phyloP scores from a whole-genome alignment of 106 monocot species.

The Narthecium ossifragum region DNA sequence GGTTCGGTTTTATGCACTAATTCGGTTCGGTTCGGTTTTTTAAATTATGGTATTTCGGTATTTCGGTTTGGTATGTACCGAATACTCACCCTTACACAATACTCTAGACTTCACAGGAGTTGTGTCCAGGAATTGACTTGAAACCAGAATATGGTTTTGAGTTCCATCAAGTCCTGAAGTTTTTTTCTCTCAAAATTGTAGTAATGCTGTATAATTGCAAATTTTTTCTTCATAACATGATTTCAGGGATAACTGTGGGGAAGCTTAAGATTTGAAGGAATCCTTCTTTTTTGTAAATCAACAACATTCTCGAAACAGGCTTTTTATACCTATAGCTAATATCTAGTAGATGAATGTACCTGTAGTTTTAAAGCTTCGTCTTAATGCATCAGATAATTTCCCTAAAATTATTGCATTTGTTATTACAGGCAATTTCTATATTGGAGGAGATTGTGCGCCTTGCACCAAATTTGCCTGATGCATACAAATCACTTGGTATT shows the following conservation, averaged over 20 bases:
- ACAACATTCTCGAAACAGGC: background rate
- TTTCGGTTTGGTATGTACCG: no score
- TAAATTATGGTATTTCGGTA: no score
- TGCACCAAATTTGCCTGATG: slow-evolving; percentile 76
- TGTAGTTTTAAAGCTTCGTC: background rate
- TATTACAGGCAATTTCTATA: slow-evolving; percentile 70
- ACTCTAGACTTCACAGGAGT: no score
- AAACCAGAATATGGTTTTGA: no score
- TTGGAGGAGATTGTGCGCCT: slow-evolving; percentile 69
- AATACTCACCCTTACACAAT: no score
- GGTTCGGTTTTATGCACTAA: no score
- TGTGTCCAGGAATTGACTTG: no score
- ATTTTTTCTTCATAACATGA: no score
- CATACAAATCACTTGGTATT: slow-evolving; percentile 74
- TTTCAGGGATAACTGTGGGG: background rate
- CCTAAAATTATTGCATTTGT: slow-evolving; percentile 9
- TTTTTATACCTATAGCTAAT: background rate
- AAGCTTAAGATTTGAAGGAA: background rate
- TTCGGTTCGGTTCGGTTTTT: no score
- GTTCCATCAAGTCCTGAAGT: no score
- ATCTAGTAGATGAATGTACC: background rate
- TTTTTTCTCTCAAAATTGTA: no score
- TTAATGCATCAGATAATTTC: background rate
- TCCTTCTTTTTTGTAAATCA: background rate
- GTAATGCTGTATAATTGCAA: no score